phyloP scores from a whole-genome alignment of 2,329 filamentous ascomycete genomes.

The Diplodia sapinea region DNA sequence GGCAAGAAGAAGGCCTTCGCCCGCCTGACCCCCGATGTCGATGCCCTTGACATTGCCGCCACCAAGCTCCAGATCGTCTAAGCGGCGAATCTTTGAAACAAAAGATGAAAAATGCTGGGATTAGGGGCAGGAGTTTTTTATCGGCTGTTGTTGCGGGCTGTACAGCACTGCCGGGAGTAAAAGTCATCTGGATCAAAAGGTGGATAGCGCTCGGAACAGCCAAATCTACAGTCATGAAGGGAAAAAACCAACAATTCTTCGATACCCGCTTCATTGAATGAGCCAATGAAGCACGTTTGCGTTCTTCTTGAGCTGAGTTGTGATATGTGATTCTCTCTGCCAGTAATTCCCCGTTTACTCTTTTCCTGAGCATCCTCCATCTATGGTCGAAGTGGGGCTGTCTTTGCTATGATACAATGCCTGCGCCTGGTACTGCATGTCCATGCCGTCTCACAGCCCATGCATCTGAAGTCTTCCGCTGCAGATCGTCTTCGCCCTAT shows the following conservation, averaged over 20 bases:
- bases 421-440: background rate
- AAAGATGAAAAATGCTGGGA: slow-evolving; percentile 17
- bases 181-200: slow-evolving; percentile 31
- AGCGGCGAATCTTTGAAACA: slow-evolving; percentile 41
- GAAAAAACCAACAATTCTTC: slow-evolving; percentile 22
- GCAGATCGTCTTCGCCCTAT: background rate
- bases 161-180: slow-evolving; percentile 28
- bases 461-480: background rate
- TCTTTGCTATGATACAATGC: slow-evolving; percentile 17
- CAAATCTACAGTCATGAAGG: slow-evolving; percentile 32
- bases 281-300: slow-evolving; percentile 30
- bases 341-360: background rate
- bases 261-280: slow-evolving; percentile 29
- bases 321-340: slow-evolving; percentile 9
- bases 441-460: background rate
- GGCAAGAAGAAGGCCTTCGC: slow-evolving; percentile 99
- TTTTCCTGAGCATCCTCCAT: background rate
- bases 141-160: slow-evolving; percentile 28
- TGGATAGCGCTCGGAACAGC: slow-evolving; percentile 32
- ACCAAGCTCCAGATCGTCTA: slow-evolving; percentile 99
- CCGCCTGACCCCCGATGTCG: slow-evolving; percentile 92
- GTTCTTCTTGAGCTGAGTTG: slow-evolving; percentile 28
- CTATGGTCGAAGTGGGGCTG: background rate
- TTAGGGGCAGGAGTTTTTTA: slow-evolving; percentile 25
- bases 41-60: slow-evolving; percentile 98